Evolutionary conservation across 2,329 filamentous ascomycete genomes (phyloP).

Genomic region (Daldinia sp.): DNA sequence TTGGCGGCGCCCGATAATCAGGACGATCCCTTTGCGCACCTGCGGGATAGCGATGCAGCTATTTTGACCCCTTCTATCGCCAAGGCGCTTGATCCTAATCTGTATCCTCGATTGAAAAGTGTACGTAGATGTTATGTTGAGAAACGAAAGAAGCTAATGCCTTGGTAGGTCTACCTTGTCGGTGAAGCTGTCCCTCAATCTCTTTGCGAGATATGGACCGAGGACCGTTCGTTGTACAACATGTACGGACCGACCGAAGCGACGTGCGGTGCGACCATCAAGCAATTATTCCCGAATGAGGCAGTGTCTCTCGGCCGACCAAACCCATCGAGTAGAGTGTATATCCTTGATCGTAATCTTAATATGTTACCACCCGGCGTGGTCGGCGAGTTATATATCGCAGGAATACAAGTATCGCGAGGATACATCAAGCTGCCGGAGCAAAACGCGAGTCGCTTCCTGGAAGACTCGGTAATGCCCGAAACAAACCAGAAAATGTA

Average conservation of each 20-base stretch:
- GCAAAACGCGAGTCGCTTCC: background rate
- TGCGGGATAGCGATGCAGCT: slow-evolving; percentile 44
- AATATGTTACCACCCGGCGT: slow-evolving; percentile 43
- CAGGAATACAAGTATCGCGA: slow-evolving; percentile 53
- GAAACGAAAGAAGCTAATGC: background rate
- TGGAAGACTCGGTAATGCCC: background rate
- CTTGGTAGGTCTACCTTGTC: background rate
- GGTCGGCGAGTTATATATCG: slow-evolving; percentile 53
- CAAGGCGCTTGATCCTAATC: slow-evolving; percentile 42
- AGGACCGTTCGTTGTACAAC: background rate
- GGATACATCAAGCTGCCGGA: slow-evolving; percentile 51
- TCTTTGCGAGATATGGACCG: background rate
- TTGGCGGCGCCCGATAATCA: slow-evolving; percentile 1
- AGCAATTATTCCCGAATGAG: background rate
- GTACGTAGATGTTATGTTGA: slow-evolving; percentile 24
- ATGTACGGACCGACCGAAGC: background rate
- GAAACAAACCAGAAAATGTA: slow-evolving; percentile 7
- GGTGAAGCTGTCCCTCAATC: background rate
- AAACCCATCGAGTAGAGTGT: background rate
- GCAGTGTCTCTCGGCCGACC: background rate
- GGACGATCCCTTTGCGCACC: slow-evolving; percentile 44
- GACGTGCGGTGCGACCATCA: background rate
- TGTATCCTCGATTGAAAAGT: slow-evolving; percentile 45
- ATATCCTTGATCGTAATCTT: background rate
- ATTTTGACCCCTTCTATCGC: slow-evolving; percentile 53